Evolutionary conservation across 352 stramenopile genomes (phyloP).

Genomic region (Discostella stelligera): DNA sequence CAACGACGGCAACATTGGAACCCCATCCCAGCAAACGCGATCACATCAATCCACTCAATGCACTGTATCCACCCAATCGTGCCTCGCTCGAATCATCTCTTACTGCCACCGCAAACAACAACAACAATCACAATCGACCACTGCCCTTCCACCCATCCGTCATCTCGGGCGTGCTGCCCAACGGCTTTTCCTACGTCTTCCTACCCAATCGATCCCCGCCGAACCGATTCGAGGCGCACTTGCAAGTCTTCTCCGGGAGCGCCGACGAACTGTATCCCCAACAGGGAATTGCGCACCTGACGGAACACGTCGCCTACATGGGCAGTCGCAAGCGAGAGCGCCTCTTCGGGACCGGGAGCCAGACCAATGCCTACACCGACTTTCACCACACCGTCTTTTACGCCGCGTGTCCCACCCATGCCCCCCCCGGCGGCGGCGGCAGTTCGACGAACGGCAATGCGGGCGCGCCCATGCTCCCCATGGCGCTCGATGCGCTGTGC

Average conservation of each 20-base stretch:
- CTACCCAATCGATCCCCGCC: conserved; percentile 84
- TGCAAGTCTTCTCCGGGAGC: conserved; percentile 86
- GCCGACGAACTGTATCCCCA: conserved; percentile 85
- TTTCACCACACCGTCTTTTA: conserved; percentile 91
- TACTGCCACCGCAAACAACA: background rate
- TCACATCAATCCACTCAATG: conserved; percentile 80
- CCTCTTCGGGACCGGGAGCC: conserved; percentile 85
- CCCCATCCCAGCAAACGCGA: conserved; percentile 66
- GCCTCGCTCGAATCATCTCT: background rate
- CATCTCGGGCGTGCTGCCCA: conserved; percentile 78
- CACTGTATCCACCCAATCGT: conserved; percentile 53
- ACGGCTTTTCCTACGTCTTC: conserved; percentile 87
- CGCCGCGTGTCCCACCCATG: conserved; percentile 82
- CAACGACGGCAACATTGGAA: conserved; percentile 35
- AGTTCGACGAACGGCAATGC: background rate
- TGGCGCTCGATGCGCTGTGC: conserved; percentile 85
- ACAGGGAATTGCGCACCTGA: conserved; percentile 88
- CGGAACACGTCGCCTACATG: conserved; percentile 90
- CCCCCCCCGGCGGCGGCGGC: conserved; percentile 25
- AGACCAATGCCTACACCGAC: conserved; percentile 89
- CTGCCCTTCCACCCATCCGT: conserved; percentile 81
- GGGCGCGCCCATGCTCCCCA: conserved; percentile 82
- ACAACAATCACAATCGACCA: background rate
- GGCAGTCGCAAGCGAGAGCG: conserved; percentile 85
- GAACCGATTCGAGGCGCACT: conserved; percentile 84